Percentiles rank a stretch among this genome's conserved stretches.
Evolutionary conservation across 805 yeast genomes (phyloP).

Genomic region (Vanderwaltozyma yarrowii): DNA sequence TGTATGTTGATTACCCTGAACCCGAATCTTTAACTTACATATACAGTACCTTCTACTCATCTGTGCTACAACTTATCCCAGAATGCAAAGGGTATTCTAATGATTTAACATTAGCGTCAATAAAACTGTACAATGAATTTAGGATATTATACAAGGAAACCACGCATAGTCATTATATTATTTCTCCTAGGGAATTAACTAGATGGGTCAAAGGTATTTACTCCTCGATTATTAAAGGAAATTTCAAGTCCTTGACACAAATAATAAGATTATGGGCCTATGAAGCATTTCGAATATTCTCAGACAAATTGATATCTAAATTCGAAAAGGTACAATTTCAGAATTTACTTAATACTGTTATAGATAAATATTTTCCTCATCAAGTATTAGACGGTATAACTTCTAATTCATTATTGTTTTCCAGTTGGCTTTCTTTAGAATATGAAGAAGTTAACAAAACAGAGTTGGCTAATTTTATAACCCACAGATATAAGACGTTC

Average conservation of each 20-base stretch:
- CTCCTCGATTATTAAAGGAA: constrained; percentile 34
- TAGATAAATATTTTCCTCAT: constrained; percentile 37
- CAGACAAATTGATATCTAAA: constrained; percentile 50
- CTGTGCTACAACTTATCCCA: constrained; percentile 53
- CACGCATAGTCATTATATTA: constrained; percentile 51
- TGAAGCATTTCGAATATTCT: constrained; percentile 69
- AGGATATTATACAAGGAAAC: constrained; percentile 31
- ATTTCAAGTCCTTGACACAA: constrained; percentile 32
- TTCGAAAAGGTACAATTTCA: constrained; percentile 44
- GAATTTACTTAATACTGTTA: constrained; percentile 27
- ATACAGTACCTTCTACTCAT: constrained; percentile 46
- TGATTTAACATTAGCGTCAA: constrained; percentile 53
- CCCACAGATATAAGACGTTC: constrained; percentile 56
- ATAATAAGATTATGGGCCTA: constrained; percentile 60
- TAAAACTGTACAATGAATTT: constrained; percentile 45
- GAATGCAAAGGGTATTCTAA: constrained; percentile 43
- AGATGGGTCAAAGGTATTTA: constrained; percentile 77
- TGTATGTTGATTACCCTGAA: constrained; percentile 77
- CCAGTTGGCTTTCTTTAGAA: constrained; percentile 62
- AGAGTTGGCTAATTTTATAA: constrained; percentile 44
- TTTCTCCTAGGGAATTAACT: constrained; percentile 85
- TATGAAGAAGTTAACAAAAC: constrained; percentile 45
- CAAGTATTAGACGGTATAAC: constrained; percentile 30
- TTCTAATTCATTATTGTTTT: constrained; percentile 48
- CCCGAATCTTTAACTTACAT: constrained; percentile 51